Percentiles rank a stretch among this genome's conserved stretches.
These are phyloP conservation scores for Luzula sylvatica DNA, from an alignment of 176 grass and related monocot genomes.

Conservation along the genomic window DNA sequence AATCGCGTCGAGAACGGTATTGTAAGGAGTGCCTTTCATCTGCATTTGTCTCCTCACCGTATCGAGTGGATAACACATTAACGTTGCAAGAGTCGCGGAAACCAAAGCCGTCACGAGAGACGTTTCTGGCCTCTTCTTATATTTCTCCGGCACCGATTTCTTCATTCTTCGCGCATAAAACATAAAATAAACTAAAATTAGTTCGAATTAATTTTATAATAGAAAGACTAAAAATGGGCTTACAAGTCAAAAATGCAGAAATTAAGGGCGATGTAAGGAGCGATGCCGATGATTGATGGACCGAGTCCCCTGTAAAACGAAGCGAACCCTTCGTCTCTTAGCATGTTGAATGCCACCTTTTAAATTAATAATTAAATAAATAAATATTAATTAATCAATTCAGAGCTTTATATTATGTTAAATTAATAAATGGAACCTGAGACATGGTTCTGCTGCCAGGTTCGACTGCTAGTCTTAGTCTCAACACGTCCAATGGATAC, in stretches of 20 bases:
- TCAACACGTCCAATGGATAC: slow-evolving; percentile 91
- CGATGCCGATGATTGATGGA: slow-evolving; percentile 91
- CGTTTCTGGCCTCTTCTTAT: slow-evolving; percentile 73
- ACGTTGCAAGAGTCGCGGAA: slow-evolving; percentile 82
- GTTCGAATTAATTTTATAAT: too few species aligned
- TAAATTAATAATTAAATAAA: slow-evolving; percentile 24
- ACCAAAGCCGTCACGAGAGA: slow-evolving; percentile 79
- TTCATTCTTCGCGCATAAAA: slow-evolving; percentile 54
- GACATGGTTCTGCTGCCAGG: slow-evolving; percentile 79
- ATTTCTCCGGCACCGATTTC: slow-evolving; percentile 91
- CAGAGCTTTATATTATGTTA: background rate
- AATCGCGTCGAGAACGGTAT: slow-evolving; percentile 73
- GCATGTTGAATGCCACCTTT: slow-evolving; percentile 87
- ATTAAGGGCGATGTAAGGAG: slow-evolving; percentile 96
- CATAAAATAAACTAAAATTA: slow-evolving; percentile 1
- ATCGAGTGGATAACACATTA: slow-evolving; percentile 92
- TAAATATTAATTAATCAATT: slow-evolving; percentile 2
- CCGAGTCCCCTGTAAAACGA: slow-evolving; percentile 86
- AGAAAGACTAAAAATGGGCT: slow-evolving; percentile 31
- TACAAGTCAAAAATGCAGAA: slow-evolving; percentile 99
- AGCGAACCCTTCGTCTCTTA: slow-evolving; percentile 84
- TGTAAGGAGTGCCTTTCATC: slow-evolving; percentile 88
- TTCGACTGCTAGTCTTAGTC: slow-evolving; percentile 92
- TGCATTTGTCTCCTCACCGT: slow-evolving; percentile 99
- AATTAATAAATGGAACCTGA: slow-evolving; percentile 46